A percentile compares a stretch with the other conserved stretches of the same genome.
Conservation (phyloP, 176 grass and related monocot genomes). For the Oryza longistaminata region DNA sequence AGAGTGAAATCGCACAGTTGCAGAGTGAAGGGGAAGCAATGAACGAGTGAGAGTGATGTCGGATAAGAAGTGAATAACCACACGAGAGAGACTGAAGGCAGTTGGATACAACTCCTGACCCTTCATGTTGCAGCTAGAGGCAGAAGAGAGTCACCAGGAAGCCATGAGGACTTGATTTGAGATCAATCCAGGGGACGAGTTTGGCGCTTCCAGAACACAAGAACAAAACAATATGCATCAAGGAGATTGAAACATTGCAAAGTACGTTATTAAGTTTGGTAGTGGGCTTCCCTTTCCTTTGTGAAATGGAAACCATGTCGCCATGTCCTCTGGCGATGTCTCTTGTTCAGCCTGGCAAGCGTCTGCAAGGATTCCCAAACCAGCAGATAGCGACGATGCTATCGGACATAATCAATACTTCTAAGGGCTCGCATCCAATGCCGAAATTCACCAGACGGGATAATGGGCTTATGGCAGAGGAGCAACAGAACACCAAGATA, state of each 20-base stretch:
- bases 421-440: slow-evolving; percentile 21
- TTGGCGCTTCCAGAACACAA: slow-evolving; percentile 35
- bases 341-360: slow-evolving; percentile 21
- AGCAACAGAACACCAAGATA: background rate
- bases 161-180: slow-evolving; percentile 47
- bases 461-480: background rate
- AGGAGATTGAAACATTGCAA: slow-evolving; percentile 34
- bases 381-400: slow-evolving; percentile 31
- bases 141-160: slow-evolving; percentile 50
- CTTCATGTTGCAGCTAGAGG: slow-evolving; percentile 42
- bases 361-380: slow-evolving; percentile 45
- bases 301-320: background rate
- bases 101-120: background rate
- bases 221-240: slow-evolving; percentile 35
- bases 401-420: slow-evolving; percentile 32
- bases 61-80: slow-evolving; percentile 55
- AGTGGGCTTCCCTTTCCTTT: background rate
- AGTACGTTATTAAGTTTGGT: slow-evolving; percentile 21
- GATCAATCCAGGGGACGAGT: slow-evolving; percentile 13
- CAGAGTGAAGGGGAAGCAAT: slow-evolving; percentile 27
- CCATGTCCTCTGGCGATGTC: background rate
- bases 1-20: slow-evolving; percentile 35
- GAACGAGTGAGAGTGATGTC: slow-evolving; percentile 41
- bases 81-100: slow-evolving; percentile 60
- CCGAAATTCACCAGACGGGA: background rate